phyloP scores from a whole-genome alignment of 192 early-diverging fungal species.

The Mortierella antarctica region DNA sequence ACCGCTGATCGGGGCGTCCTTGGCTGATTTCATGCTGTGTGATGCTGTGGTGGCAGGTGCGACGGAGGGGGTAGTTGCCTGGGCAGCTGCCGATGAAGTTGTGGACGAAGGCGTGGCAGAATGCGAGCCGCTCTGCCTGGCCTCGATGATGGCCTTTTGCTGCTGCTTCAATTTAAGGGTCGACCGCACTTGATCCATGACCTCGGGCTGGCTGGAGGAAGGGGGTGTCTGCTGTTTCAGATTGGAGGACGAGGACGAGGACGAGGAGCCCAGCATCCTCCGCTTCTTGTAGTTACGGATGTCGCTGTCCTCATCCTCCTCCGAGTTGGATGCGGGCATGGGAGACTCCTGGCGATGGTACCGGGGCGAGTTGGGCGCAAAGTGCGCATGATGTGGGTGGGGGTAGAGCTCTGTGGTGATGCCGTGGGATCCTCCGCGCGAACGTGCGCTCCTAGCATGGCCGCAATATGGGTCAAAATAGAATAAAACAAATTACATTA shows the following conservation, averaged over 20 bases:
- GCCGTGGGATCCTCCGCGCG: neutral
- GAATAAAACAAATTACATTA: too few relatives aligned
- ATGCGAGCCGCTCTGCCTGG: constrained; percentile 50
- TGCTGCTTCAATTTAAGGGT: constrained; percentile 68
- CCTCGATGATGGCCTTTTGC: constrained; percentile 74
- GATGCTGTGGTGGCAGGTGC: constrained; percentile 2
- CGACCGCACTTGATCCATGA: constrained; percentile 66
- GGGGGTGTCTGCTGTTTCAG: neutral
- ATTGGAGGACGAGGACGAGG: neutral
- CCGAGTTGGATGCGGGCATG: constrained; percentile 49
- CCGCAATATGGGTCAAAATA: too few relatives aligned
- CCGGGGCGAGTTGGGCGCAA: constrained; percentile 31
- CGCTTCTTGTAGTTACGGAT: constrained; percentile 50
- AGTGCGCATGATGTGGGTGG: constrained; percentile 12
- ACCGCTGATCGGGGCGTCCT: constrained; percentile 10
- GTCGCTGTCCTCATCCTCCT: constrained; percentile 49
- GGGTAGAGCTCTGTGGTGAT: neutral
- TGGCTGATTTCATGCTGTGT: neutral
- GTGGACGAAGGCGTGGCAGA: neutral
- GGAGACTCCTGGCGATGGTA: constrained; percentile 44
- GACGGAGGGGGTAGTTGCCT: neutral
- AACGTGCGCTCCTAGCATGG: neutral
- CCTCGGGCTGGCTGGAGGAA: constrained; percentile 37
- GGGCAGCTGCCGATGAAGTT: constrained; percentile 4
- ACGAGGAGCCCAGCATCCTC: constrained; percentile 14